Evolutionary conservation across 148 eudicot genomes (phyloP).

Genomic region (Rhododendron kiyosumense): DNA sequence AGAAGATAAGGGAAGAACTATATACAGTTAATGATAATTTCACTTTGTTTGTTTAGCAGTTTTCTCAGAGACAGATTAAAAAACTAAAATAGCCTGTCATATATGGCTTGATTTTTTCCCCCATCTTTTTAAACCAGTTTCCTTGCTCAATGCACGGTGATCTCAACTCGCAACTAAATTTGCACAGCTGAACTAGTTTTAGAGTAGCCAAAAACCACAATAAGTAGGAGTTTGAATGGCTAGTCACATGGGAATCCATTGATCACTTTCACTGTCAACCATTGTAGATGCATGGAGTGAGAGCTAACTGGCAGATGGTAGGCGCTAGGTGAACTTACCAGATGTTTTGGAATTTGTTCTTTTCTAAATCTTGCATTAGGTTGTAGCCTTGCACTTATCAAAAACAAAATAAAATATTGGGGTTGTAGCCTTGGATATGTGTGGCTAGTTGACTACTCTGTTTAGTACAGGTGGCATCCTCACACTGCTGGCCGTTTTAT

Average conservation of each 20-base stretch:
- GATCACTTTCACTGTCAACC: not conserved
- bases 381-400: not conserved
- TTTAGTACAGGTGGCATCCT: not conserved
- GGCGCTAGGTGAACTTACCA: not conserved
- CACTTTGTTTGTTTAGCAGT: not conserved
- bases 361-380: not conserved
- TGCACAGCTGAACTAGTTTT: not conserved
- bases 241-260: not conserved
- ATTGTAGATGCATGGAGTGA: not conserved
- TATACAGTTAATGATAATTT: not conserved
- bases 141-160: not conserved
- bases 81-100: not conserved
- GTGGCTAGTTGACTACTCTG: not conserved
- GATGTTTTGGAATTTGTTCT: not conserved
- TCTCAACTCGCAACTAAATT: not conserved
- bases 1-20: not conserved
- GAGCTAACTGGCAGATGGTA: not conserved
- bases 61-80: not conserved
- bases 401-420: too few species aligned
- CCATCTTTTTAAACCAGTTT: not conserved
- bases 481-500: not conserved
- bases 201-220: not conserved
- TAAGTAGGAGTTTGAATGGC: not conserved
- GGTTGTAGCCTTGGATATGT: not conserved
- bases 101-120: not conserved